These are phyloP conservation scores for Fallopia convolvulus DNA, from an alignment of 148 eudicot species.

Conservation along the genomic window DNA sequence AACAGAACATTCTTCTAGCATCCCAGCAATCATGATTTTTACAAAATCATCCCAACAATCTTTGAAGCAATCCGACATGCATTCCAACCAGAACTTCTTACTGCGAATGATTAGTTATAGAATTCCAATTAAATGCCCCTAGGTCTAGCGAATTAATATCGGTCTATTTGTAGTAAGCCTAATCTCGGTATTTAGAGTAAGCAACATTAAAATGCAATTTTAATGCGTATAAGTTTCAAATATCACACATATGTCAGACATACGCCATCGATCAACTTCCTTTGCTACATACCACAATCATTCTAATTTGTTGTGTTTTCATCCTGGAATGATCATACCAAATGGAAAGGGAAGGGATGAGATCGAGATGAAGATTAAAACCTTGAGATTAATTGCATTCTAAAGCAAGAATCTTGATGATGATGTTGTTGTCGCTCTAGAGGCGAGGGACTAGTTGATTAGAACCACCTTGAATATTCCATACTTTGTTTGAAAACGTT, in stretches of 20 bases:
- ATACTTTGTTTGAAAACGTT: background rate
- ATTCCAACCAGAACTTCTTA: too few species aligned
- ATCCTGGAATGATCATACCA: background rate
- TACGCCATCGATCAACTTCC: background rate
- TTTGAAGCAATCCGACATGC: too few species aligned
- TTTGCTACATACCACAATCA: background rate
- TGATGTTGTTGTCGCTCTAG: background rate
- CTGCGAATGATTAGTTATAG: too few species aligned
- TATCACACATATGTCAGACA: too few species aligned
- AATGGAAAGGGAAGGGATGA: too few species aligned
- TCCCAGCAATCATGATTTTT: too few species aligned
- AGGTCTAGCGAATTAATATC: background rate
- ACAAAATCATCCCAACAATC: too few species aligned
- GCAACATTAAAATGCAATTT: too few species aligned
- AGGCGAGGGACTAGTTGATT: slow-evolving; percentile 9
- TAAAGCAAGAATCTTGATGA: slow-evolving; percentile 6
- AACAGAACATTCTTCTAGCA: too few species aligned
- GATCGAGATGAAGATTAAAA: background rate
- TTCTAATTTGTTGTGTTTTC: background rate
- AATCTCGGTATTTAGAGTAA: background rate
- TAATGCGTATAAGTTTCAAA: too few species aligned
- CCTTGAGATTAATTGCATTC: background rate
- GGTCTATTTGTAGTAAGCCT: background rate
- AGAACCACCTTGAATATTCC: slow-evolving; percentile 14
- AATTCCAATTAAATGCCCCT: background rate